Evolutionary conservation across 2,329 filamentous ascomycete genomes (phyloP).

Genomic region (Diaporthe humulicola): DNA sequence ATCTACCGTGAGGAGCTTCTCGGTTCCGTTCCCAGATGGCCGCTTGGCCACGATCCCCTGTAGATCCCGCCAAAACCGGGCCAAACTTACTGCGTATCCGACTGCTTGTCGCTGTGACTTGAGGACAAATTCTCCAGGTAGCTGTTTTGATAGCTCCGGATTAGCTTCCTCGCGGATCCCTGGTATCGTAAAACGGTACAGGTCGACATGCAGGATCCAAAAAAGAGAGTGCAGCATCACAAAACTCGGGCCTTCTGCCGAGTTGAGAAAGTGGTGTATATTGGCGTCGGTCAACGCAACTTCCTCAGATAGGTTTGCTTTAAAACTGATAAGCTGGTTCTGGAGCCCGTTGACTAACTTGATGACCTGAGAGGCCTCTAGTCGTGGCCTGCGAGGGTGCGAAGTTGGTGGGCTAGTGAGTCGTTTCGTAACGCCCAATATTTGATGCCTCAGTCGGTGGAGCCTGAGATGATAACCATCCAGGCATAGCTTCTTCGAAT

Average conservation of each 20-base stretch:
- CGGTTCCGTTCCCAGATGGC: constrained; percentile 39
- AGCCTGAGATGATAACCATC: constrained; percentile 53
- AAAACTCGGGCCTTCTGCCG: constrained; percentile 50
- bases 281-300: constrained; percentile 52
- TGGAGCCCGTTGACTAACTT: constrained; percentile 53
- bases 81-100: constrained; percentile 53
- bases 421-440: constrained; percentile 46
- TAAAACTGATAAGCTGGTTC: constrained; percentile 52
- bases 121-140: constrained; percentile 53
- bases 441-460: constrained; percentile 53
- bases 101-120: constrained; percentile 56
- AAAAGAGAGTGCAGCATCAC: constrained; percentile 54
- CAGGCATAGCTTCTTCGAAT: constrained; percentile 38
- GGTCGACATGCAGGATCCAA: constrained; percentile 53
- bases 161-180: constrained; percentile 50
- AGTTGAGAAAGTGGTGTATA: constrained; percentile 49
- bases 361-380: constrained; percentile 55
- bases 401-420: constrained; percentile 37
- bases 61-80: constrained; percentile 53
- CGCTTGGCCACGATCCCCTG: constrained; percentile 47
- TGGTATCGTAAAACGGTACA: constrained; percentile 56
- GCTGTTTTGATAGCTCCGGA: constrained; percentile 49
- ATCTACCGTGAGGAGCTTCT: constrained; percentile 39
- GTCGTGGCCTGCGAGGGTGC: constrained; percentile 42
- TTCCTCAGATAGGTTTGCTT: constrained; percentile 52